Evolutionary conservation across 805 yeast species (phyloP).

Genomic region (Candida anglica): DNA sequence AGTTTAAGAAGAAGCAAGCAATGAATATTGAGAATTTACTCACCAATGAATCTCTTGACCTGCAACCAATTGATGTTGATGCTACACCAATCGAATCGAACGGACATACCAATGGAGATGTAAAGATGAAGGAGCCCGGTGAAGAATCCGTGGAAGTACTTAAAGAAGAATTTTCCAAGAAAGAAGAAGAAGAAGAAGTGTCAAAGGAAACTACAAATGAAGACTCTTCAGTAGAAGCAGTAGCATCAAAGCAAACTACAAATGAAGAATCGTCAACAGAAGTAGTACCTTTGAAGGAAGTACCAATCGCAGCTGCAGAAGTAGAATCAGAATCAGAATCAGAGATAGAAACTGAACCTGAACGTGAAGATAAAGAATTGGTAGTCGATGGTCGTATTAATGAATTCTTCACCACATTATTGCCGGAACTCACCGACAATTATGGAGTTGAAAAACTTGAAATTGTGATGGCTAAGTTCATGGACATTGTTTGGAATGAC

Average conservation of each 20-base stretch:
- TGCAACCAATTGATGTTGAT: not conserved
- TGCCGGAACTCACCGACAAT: constrained; percentile 28
- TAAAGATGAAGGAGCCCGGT: constrained; percentile 5
- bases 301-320: constrained; percentile 8
- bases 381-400: constrained; percentile 14
- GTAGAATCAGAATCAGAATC: constrained; percentile 21
- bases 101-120: not conserved
- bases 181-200: not conserved
- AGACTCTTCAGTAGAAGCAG: constrained; percentile 2
- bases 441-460: constrained; percentile 36
- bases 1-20: constrained; percentile 15
- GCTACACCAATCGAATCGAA: constrained; percentile 1
- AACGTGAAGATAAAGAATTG: constrained; percentile 56
- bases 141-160: constrained; percentile 6
- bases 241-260: not conserved
- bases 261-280: not conserved
- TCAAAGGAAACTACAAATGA: constrained; percentile 1
- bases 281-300: constrained; percentile 2
- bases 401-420: constrained; percentile 18
- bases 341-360: constrained; percentile 29
- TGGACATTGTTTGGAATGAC: constrained; percentile 71
- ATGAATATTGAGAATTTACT: constrained; percentile 6
- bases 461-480: constrained; percentile 54
- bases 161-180: constrained; percentile 2
- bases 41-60: constrained; percentile 2